phyloP scores from a whole-genome alignment of 2,329 filamentous ascomycete genomes.

The Cladophialophora immunda region DNA sequence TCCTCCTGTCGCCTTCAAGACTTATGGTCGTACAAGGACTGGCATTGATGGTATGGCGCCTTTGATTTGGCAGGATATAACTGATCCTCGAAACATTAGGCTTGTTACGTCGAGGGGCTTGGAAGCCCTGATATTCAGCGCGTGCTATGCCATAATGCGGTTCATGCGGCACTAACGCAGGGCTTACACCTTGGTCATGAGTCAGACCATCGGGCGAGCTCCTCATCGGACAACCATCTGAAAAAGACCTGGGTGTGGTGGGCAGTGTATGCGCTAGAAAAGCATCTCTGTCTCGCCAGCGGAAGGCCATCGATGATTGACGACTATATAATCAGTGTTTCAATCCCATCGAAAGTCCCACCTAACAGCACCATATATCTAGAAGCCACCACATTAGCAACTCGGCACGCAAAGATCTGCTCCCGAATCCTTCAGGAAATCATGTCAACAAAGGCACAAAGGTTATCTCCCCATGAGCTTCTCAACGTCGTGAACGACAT shows the following conservation, averaged over 20 bases:
- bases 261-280: conserved; percentile 20
- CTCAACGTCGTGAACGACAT: conserved; percentile 11
- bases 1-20: conserved; percentile 21
- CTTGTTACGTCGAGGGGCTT: conserved; percentile 19
- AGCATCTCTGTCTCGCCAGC: conserved; percentile 8
- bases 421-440: conserved; percentile 16
- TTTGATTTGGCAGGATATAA: not conserved
- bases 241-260: conserved; percentile 23
- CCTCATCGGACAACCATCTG: conserved; percentile 11
- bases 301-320: conserved; percentile 16
- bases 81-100: conserved; percentile 11
- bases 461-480: conserved; percentile 9
- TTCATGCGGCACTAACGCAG: conserved; percentile 21
- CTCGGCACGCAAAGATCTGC: conserved; percentile 9
- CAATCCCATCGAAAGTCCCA: not conserved
- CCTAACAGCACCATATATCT: conserved; percentile 1
- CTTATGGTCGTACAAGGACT: conserved; percentile 23
- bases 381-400: not conserved
- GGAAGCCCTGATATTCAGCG: conserved; percentile 19
- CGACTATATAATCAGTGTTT: conserved; percentile 17
- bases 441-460: conserved; percentile 14
- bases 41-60: conserved; percentile 19
- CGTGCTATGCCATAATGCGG: conserved; percentile 20
- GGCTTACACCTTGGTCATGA: conserved; percentile 25
- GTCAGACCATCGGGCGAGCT: conserved; percentile 6